phyloP scores from a whole-genome alignment of 2,329 filamentous ascomycete genomes.

The Microdochium trichocladiopsis region DNA sequence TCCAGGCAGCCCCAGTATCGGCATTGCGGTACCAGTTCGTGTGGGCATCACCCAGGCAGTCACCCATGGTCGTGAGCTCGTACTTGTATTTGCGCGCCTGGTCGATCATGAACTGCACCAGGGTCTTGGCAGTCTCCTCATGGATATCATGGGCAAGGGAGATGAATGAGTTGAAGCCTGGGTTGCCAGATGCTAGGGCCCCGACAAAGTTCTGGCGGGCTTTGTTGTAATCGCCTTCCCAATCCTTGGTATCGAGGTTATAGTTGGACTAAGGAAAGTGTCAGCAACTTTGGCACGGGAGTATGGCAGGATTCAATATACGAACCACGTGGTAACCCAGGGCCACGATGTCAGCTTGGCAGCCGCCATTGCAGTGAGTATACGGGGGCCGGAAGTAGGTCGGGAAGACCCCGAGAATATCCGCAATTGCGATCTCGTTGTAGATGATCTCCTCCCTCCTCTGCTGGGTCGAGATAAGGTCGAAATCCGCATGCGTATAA shows the following conservation, averaged over 20 bases:
- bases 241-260: conserved; percentile 43
- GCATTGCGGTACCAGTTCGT: conserved; percentile 43
- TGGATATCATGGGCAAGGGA: conserved; percentile 36
- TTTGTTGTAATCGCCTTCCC: conserved; percentile 29
- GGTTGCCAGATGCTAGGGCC: conserved; percentile 30
- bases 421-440: conserved; percentile 36
- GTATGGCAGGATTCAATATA: too few relatives aligned
- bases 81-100: conserved; percentile 32
- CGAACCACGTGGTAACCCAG: conserved; percentile 26
- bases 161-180: conserved; percentile 29
- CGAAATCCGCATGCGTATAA: conserved; percentile 36
- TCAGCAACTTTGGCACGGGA: too few relatives aligned
- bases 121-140: conserved; percentile 20
- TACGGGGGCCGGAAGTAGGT: conserved; percentile 35
- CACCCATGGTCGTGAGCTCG: conserved; percentile 44
- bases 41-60: conserved; percentile 46
- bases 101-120: conserved; percentile 33
- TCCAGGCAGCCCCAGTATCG: neutral
- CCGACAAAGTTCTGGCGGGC: conserved; percentile 34
- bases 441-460: conserved; percentile 31
- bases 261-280: conserved; percentile 25
- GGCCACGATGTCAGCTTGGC: conserved; percentile 13
- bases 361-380: conserved; percentile 15
- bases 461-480: conserved; percentile 21
- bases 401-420: conserved; percentile 34